phyloP scores from a whole-genome alignment of 768 basidiomycete species.

The Trametopsis cervina region DNA sequence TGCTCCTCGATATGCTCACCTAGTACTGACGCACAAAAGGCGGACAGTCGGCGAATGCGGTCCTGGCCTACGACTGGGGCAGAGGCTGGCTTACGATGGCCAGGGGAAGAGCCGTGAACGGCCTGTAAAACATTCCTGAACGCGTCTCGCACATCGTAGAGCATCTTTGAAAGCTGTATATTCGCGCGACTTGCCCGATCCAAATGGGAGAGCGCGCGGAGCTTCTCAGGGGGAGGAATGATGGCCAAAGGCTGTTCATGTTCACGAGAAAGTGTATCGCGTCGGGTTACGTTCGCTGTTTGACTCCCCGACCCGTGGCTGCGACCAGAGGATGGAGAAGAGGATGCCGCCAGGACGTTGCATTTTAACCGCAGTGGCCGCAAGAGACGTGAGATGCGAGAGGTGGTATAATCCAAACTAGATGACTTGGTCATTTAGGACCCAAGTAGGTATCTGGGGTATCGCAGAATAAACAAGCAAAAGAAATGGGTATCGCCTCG shows the following conservation, averaged over 20 bases:
- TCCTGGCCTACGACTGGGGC: constrained; percentile 6
- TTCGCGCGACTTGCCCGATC: constrained; percentile 28
- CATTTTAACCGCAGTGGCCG: constrained; percentile 12
- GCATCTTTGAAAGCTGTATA: constrained; percentile 37
- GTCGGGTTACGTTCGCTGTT: too few relatives aligned
- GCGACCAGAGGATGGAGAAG: too few relatives aligned
- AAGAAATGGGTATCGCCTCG: not conserved
- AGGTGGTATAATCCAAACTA: constrained; percentile 9
- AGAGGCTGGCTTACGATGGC: not conserved
- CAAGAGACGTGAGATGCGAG: constrained; percentile 12
- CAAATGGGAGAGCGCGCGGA: constrained; percentile 27
- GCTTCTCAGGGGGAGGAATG: constrained; percentile 31
- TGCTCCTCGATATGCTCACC: constrained; percentile 39
- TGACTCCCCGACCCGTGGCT: too few relatives aligned
- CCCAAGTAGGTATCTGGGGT: not conserved
- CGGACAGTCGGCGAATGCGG: constrained; percentile 32
- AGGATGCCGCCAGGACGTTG: constrained; percentile 5
- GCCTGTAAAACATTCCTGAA: constrained; percentile 45
- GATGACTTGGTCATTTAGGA: constrained; percentile 5
- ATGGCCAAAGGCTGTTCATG: constrained; percentile 23
- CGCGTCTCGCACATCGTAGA: constrained; percentile 49
- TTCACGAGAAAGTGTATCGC: not conserved
- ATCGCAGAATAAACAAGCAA: not conserved
- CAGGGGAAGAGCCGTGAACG: constrained; percentile 17
- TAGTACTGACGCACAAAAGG: constrained; percentile 39